Evolutionary conservation across 2,329 filamentous ascomycete species (phyloP).

Genomic region (Stachybotrys chlorohalonatus): DNA sequence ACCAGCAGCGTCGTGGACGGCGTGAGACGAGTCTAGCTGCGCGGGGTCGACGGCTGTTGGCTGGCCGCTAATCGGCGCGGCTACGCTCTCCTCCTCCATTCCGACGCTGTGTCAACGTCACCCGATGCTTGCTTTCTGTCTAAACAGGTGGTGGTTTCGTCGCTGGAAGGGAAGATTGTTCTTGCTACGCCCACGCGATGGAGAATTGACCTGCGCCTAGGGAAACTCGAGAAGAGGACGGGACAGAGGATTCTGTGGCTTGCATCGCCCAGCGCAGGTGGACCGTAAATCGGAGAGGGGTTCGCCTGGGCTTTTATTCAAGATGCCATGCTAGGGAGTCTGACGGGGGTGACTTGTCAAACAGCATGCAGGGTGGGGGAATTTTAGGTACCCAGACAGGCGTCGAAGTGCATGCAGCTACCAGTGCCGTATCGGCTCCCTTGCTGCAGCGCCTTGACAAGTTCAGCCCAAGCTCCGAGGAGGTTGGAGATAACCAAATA

Average conservation of each 20-base stretch:
- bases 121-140: neutral
- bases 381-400: neutral
- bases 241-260: neutral
- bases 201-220: neutral
- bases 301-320: neutral
- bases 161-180: neutral
- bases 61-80: neutral
- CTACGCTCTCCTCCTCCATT: conserved; percentile 1
- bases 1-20: neutral
- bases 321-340: neutral
- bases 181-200: neutral
- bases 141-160: neutral
- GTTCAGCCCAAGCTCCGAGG: neutral
- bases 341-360: neutral
- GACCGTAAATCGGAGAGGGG: neutral
- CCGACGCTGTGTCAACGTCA: neutral
- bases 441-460: neutral
- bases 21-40: conserved; percentile 1
- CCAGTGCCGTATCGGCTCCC: neutral
- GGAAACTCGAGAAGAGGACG: neutral
- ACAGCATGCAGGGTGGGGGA: neutral
- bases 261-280: neutral
- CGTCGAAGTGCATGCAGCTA: neutral
- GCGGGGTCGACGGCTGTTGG: neutral
- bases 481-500: too few species aligned